Base-by-base conservation (phyloP, 1,284 basidiomycete species). In the Rhizoctonia solani region DNA sequence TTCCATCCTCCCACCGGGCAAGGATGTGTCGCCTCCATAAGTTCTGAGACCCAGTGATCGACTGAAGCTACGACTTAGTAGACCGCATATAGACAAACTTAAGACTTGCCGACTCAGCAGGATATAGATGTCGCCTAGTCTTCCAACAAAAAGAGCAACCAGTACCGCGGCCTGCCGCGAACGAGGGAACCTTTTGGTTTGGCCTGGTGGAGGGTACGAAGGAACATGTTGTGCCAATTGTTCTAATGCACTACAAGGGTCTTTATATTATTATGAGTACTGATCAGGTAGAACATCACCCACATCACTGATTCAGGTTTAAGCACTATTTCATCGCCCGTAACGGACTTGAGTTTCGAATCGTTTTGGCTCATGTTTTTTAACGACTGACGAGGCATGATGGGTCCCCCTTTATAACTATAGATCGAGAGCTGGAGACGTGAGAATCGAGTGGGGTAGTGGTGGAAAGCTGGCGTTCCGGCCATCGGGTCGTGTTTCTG, bases 1-100 rank as follows among this genome's bases (percentile, higher is more conserved):
- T 29, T 94, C 92, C 19, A 87, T 82, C 73, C 87, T 92, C 0
- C 92, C 92, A 3, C 92, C 92, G 0, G 92, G 92, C 3, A 94
- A 77, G 1, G 90, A 88, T 0, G 92, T 94, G 75, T 94, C 92
- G 0, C 90, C 89, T 0, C 91, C 89, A 72, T 89, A 95, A 3
- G 87, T 83, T 46, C 86, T 80, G 73, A 94, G 77, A 0, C 83
- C 83, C 0, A 87, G 80, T 0, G 91, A 85, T 1, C 92, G 86
- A 69, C 91, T 93, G 66, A 6, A 21, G 6, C 21, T 21, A 49
- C 11, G 3, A 25, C 6, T 49, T 21, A 6, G 23, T 27, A 49
- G 9, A 13, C 11, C n/a, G 11, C 25, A 5, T 21, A 27, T 25
- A 3, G n/a, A 49, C 54, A 16, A 41, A 30, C n/a, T 14, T 25